Evolutionary conservation across 1,284 basidiomycete species (phyloP).

Genomic region (Ustilago esculenta): DNA sequence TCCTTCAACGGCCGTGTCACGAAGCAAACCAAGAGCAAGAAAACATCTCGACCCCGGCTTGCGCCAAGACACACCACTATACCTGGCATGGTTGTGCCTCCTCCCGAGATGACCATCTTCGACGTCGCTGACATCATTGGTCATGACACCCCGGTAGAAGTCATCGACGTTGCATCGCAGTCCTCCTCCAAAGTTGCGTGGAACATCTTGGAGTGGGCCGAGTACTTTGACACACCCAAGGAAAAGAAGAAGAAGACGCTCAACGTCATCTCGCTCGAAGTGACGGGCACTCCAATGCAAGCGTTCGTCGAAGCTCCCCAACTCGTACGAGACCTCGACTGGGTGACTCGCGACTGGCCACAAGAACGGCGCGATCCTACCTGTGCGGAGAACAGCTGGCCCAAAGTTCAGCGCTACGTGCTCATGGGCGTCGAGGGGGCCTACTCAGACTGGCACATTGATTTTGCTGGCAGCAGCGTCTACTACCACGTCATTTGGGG

Average conservation of each 20-base stretch:
- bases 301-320: conserved; percentile 82
- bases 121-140: conserved; percentile 82
- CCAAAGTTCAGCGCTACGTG: conserved; percentile 95
- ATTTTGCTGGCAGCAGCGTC: conserved; percentile 55
- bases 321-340: conserved; percentile 80
- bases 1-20: background rate
- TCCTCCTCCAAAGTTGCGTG: conserved; percentile 70
- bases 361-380: conserved; percentile 49
- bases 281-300: conserved; percentile 79
- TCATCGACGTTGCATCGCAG: conserved; percentile 67
- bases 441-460: conserved; percentile 75
- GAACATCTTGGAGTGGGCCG: conserved; percentile 89
- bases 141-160: conserved; percentile 53
- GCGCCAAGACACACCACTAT: conserved; percentile 33
- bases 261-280: conserved; percentile 88
- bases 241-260: conserved; percentile 74
- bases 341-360: conserved; percentile 97
- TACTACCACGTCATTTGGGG: conserved; percentile 56
- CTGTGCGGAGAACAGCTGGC: conserved; percentile 71
- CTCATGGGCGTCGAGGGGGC: conserved; percentile 86
- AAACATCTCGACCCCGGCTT: conserved; percentile 7
- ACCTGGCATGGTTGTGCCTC: conserved; percentile 79
- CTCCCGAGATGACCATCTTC: conserved; percentile 75
- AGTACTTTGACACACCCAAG: conserved; percentile 79
- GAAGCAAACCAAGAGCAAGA: conserved; percentile 5